phyloP scores from a whole-genome alignment of 75 land plant species.

The Sequoiadendron giganteum region DNA sequence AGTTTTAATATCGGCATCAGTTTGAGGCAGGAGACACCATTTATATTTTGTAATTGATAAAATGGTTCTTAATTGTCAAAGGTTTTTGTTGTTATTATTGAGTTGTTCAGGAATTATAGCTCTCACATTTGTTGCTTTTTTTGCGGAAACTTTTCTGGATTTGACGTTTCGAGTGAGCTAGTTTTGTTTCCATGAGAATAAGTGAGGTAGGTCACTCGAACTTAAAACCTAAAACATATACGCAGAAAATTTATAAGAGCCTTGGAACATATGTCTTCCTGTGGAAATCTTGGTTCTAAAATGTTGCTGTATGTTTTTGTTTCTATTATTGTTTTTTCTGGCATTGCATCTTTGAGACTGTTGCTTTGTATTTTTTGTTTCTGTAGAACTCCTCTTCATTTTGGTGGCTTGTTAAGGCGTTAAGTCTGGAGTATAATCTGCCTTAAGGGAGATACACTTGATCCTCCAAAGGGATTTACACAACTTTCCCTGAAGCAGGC shows the following conservation, averaged over 20 bases:
- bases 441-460: too few relatives aligned
- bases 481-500: too few relatives aligned
- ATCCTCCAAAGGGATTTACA: too few relatives aligned
- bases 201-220: background rate
- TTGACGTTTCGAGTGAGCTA: background rate
- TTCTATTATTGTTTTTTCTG: too few relatives aligned
- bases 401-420: background rate
- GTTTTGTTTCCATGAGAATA: background rate
- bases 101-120: too few relatives aligned
- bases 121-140: too few relatives aligned
- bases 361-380: too few relatives aligned
- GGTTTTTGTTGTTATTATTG: background rate
- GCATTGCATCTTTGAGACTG: too few relatives aligned
- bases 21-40: constrained; percentile 23
- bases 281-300: background rate
- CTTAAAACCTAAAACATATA: background rate
- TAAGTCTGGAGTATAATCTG: background rate
- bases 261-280: background rate
- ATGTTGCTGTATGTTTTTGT: background rate
- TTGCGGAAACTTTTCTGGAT: background rate
- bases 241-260: background rate
- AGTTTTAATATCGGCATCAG: background rate
- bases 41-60: constrained; percentile 65
- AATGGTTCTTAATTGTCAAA: constrained; percentile 35
- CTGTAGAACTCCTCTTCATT: too few relatives aligned